Conservation (phyloP, 1,284 basidiomycete species). For the Microbotryomycetes sp. region DNA sequence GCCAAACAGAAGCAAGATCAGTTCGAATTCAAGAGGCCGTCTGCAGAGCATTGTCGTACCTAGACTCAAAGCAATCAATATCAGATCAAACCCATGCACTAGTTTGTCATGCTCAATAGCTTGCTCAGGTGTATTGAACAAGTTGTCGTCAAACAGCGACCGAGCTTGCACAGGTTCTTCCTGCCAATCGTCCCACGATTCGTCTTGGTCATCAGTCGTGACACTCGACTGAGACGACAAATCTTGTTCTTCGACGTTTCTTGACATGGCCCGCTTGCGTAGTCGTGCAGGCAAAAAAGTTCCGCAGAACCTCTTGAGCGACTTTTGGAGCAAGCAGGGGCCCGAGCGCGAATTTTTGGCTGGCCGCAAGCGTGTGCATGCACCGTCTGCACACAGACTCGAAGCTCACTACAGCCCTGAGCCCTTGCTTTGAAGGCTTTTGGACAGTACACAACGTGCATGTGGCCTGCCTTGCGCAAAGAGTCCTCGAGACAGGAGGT, state of each 20-base stretch:
- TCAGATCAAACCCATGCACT: constrained; percentile 59
- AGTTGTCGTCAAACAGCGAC: constrained; percentile 70
- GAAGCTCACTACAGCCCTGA: not conserved
- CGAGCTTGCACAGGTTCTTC: constrained; percentile 54
- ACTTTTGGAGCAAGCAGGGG: too few relatives aligned
- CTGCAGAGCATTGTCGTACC: constrained; percentile 47
- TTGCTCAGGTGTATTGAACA: constrained; percentile 57
- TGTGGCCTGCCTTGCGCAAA: too few relatives aligned
- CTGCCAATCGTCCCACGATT: constrained; percentile 76
- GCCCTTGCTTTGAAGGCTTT: too few relatives aligned
- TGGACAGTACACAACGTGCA: too few relatives aligned
- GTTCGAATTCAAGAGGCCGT: not conserved
- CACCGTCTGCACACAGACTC: too few relatives aligned
- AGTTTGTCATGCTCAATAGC: constrained; percentile 60
- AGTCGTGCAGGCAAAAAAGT: not conserved
- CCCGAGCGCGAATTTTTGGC: too few relatives aligned
- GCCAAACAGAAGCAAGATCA: not conserved
- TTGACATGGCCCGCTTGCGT: not conserved
- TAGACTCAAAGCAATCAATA: constrained; percentile 49
- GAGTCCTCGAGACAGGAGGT: too few relatives aligned
- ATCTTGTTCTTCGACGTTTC: not conserved
- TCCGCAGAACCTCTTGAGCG: too few relatives aligned
- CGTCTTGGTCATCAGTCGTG: constrained; percentile 45
- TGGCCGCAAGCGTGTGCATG: too few relatives aligned
- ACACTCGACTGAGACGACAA: not conserved